phyloP scores from a whole-genome alignment of 768 basidiomycete species.

The Kwoniella shandongensis region DNA sequence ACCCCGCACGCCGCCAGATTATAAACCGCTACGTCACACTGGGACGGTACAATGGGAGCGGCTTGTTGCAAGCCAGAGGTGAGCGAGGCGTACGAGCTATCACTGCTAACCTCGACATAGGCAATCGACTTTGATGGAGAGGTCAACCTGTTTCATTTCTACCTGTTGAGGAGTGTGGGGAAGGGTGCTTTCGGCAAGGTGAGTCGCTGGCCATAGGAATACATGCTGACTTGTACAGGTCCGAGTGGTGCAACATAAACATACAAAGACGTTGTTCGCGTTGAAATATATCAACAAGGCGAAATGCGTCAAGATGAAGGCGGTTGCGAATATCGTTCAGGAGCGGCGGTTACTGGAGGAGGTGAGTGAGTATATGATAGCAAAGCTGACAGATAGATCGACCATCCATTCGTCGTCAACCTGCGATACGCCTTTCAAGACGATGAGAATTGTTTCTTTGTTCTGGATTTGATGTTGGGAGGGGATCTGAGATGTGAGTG shows the following conservation, averaged over 20 bases:
- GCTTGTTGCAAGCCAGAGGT: constrained; percentile 82
- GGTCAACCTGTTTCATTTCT: constrained; percentile 93
- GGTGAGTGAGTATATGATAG: constrained; percentile 56
- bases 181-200: constrained; percentile 99
- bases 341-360: constrained; percentile 90
- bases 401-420: constrained; percentile 86
- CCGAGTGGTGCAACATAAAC: constrained; percentile 94
- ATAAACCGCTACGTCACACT: too few relatives aligned
- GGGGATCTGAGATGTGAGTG: constrained; percentile 86
- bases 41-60: constrained; percentile 64
- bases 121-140: constrained; percentile 83
- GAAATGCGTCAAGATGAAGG: constrained; percentile 85
- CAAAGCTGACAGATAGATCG: constrained; percentile 63
- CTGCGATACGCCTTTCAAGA: constrained; percentile 95
- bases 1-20: too few relatives aligned
- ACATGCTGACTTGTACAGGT: constrained; percentile 61
- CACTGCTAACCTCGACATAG: constrained; percentile 45
- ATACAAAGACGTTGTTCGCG: constrained; percentile 85
- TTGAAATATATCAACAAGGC: constrained; percentile 98
- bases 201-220: constrained; percentile 33
- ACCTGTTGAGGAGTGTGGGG: constrained; percentile 90
- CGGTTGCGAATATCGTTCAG: constrained; percentile 89
- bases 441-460: constrained; percentile 96
- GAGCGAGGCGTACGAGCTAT: constrained; percentile 30
- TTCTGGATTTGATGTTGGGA: constrained; percentile 93